A percentile compares a stretch with the other conserved stretches of the same genome.
Evolutionary conservation across 768 basidiomycete genomes (phyloP).

Genomic region (Fomitopsis pulvina): DNA sequence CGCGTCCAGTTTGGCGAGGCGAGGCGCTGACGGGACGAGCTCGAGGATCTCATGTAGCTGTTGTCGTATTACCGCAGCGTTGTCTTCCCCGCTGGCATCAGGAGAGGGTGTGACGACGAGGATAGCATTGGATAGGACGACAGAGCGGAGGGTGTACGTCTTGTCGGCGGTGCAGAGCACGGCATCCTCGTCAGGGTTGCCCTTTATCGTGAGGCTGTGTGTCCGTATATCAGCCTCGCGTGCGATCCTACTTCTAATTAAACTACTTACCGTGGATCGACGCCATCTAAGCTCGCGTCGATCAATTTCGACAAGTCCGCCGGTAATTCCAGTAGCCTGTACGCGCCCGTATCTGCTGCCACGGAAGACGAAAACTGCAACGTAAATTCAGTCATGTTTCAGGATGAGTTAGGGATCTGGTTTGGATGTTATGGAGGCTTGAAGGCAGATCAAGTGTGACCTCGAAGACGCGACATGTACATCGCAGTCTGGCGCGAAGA

Average conservation of each 20-base stretch:
- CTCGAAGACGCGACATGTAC: too few species aligned
- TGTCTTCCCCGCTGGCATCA: conserved; percentile 12
- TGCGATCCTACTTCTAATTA: neutral
- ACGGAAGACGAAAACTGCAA: conserved; percentile 15
- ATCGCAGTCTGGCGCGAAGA: too few species aligned
- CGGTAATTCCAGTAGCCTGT: conserved; percentile 69
- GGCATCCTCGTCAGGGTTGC: conserved; percentile 75
- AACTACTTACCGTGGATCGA: conserved; percentile 23
- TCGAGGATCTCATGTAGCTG: conserved; percentile 83
- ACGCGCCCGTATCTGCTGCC: conserved; percentile 40
- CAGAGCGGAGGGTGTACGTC: conserved; percentile 80
- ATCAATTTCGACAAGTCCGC: conserved; percentile 57
- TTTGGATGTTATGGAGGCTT: too few species aligned
- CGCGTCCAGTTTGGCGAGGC: conserved; percentile 54
- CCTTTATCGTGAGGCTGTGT: conserved; percentile 70
- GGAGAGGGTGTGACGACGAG: conserved; percentile 55
- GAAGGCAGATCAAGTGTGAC: too few species aligned
- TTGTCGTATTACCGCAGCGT: conserved; percentile 62
- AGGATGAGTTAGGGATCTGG: too few species aligned
- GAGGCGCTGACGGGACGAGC: conserved; percentile 70
- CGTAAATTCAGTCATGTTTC: conserved; percentile 13
- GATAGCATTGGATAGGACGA: conserved; percentile 85
- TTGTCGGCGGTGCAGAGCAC: conserved; percentile 78
- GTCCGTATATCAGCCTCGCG: conserved; percentile 2
- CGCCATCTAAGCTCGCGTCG: conserved; percentile 40